Base-by-base conservation (phyloP, 1,284 basidiomycete genomes). In the Moesziomyces globuligerus region DNA sequence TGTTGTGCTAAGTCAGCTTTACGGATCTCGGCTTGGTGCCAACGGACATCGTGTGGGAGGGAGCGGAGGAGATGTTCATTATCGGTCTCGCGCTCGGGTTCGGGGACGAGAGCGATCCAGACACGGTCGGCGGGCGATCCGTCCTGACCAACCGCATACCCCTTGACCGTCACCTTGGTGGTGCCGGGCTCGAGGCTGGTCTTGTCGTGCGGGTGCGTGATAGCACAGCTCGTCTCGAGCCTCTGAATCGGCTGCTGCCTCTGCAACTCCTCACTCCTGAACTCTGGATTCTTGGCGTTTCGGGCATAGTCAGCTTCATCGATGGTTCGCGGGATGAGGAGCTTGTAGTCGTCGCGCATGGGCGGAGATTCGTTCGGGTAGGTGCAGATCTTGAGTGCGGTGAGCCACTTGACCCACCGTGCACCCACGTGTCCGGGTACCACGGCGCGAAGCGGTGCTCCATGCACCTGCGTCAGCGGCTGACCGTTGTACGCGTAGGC, bases 381-480 rank as follows among this genome's bases (percentile, higher is more conserved):
- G 5, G 45, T 43, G 26, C 45, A 49, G 26, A 57, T 26, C n/a
- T 34, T 42, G 29, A 61, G 11, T 11, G 38, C 60, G 32, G 90
- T 88, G 0, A 90, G 83, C 90, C 90, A 91, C 84, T 91, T 91
- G 18, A 90, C 89, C 88, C 89, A 90, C 17, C 90, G 87, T 18
- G 89, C 90, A 13, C 90, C 90, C 13, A 88, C 85, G 72, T 86
- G 88, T 1, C 90, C 90, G 0, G 90, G 90, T 2, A 89, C 87
- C 34, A 91, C 57, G 25, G 84, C 89, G 64, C 64, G 86, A n/a
- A 91, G 72, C 1, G 90, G 90, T 7, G 86, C 89, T 0, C 90
- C 90, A 54, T 89, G 90, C 45, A 88, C 87, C 1, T 88, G 84
- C 15, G 86, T 85, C 11, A 91, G 83, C 0, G 85, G 83, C 52